Conservation (phyloP, 2,329 filamentous ascomycete genomes). For the Exophiala mesophila region DNA sequence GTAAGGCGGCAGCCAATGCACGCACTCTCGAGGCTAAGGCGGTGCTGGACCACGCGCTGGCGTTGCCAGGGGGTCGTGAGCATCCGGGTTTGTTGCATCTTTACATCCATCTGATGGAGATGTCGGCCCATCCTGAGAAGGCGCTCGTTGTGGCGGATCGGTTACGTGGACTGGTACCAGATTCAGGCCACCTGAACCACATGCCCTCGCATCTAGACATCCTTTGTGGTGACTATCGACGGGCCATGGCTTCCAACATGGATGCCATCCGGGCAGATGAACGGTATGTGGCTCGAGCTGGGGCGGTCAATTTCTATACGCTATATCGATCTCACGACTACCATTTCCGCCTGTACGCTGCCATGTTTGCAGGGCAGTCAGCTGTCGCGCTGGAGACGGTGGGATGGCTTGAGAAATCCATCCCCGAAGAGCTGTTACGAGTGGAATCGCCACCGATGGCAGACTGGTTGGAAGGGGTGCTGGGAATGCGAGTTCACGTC, state of each 20-base stretch:
- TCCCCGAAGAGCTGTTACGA: conserved; percentile 60
- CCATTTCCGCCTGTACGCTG: conserved; percentile 70
- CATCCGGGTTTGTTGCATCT: conserved; percentile 70
- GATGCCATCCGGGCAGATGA: conserved; percentile 64
- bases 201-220: conserved; percentile 77
- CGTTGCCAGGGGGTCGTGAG: conserved; percentile 41
- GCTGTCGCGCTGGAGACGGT: conserved; percentile 59
- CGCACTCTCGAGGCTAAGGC: conserved; percentile 55
- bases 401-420: conserved; percentile 53
- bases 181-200: conserved; percentile 66
- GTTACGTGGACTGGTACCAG: conserved; percentile 61
- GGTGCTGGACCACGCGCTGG: conserved; percentile 56
- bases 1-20: conserved; percentile 51
- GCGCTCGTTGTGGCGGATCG: conserved; percentile 58
- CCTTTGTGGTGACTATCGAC: conserved; percentile 64
- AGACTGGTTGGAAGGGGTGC: conserved; percentile 70
- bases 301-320: conserved; percentile 67
- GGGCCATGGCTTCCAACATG: conserved; percentile 62
- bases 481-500: conserved; percentile 63
- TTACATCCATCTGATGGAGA: conserved; percentile 75
- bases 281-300: conserved; percentile 56
- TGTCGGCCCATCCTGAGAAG: conserved; percentile 62
- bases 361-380: conserved; percentile 69
- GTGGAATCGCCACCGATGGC: conserved; percentile 68
- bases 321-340: conserved; percentile 71